Conservation (phyloP, 441 rosid species). For the Euphorbia corollata region DNA sequence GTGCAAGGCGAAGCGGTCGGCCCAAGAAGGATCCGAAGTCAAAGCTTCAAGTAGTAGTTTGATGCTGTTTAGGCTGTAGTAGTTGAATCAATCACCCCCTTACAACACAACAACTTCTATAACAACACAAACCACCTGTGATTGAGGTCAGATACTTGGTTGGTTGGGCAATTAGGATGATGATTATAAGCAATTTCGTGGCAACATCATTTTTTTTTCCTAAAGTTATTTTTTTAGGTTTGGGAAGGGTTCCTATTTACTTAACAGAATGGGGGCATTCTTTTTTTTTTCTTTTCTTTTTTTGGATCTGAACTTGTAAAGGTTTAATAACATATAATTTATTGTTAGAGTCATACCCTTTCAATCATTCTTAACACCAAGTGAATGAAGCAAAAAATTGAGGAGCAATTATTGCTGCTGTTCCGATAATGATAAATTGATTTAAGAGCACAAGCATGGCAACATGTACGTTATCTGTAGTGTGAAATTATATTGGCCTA, state of each 20-base stretch:
- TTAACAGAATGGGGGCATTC: not conserved
- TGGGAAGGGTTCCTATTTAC: not conserved
- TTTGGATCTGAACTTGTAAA: not conserved
- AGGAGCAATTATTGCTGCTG: too few species aligned
- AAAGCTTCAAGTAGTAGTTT: constrained; percentile 32
- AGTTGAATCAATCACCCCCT: not conserved
- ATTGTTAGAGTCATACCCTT: not conserved
- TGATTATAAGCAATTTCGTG: not conserved
- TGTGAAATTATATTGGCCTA: too few species aligned
- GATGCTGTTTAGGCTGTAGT: constrained; percentile 25
- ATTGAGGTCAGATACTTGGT: not conserved
- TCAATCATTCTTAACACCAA: too few species aligned
- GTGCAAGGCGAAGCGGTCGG: constrained; percentile 57
- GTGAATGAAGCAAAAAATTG: too few species aligned
- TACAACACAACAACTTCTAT: not conserved
- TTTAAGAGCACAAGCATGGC: too few species aligned
- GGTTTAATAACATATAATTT: not conserved
- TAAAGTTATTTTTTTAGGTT: not conserved
- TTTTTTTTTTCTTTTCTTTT: not conserved
- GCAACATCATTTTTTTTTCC: too few species aligned
- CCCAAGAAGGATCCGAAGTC: constrained; percentile 51
- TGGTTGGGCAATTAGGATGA: not conserved
- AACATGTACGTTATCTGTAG: too few species aligned
- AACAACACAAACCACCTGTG: not conserved
- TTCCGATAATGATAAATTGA: too few species aligned